Base-by-base conservation (phyloP, 1,284 basidiomycete species). In the Leccinum solheimii region DNA sequence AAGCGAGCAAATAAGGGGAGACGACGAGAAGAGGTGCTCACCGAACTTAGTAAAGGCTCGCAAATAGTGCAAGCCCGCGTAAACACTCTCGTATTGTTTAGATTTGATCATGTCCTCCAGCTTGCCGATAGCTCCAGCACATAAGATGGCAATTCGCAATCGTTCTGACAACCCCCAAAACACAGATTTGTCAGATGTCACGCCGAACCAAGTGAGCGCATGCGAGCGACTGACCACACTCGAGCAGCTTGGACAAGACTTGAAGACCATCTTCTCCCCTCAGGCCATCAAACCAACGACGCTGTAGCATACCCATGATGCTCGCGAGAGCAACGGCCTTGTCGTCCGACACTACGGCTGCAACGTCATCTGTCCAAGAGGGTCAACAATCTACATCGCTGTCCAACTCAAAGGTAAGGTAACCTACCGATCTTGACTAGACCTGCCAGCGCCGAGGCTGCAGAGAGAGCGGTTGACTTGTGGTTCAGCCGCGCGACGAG, bases 231-330 rank as follows among this genome's bases (percentile, higher is more conserved):
- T 59, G 40, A 75, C 71, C 65, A 48, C 65, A 62, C 10, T 62
- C 56, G 1, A 73, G 51, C 4, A 75, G 23, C n/a, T 65, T 53
- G 6, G 57, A 60, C 2, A 72, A 36, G 8, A 68, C 65, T 16
- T 57, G 60, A 1, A 75, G 57, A 10, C 71, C 72, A 19, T 75
- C 72, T 58, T 73, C 70, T 51, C 70, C 67, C 0, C 55, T 60
- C n/a, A 62, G 14, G 3, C 65, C 68, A 13, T 73, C 71, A 26
- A 72, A 72, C 72, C 73, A 72, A 48, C 68, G 64, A 40, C 63
- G 61, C 40, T 48, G 62, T 40, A 72, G 59, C 71, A 72, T 72
- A 10, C 40, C 21, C 16, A 69, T 5, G 27, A 72, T 68, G 10
- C 5, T 13, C 13, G 13, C 19, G 7, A 23, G 40, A 7, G 55